phyloP scores from a whole-genome alignment of 176 grass and related monocot genomes.

The Phoenix roebelenii region DNA sequence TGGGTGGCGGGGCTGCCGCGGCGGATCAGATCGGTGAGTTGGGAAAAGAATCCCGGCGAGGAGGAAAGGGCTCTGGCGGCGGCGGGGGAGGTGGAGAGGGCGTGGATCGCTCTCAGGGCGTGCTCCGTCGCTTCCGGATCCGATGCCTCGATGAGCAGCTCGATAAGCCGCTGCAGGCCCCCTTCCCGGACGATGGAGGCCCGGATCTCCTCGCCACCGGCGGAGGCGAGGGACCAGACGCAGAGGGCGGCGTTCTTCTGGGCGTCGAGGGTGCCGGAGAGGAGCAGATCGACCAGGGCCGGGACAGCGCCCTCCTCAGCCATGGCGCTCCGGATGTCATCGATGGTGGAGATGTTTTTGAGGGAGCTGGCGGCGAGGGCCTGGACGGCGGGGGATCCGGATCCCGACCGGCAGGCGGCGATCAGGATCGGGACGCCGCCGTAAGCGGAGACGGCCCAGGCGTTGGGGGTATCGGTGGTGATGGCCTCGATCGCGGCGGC shows the following conservation, averaged over 20 bases:
- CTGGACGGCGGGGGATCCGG: conserved; percentile 36
- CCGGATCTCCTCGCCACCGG: conserved; percentile 45
- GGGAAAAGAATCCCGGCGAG: conserved; percentile 58
- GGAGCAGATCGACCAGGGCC: conserved; percentile 38
- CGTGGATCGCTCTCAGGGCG: conserved; percentile 44
- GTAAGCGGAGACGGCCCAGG: conserved; percentile 71
- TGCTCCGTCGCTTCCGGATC: conserved; percentile 52
- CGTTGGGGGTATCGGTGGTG: conserved; percentile 31
- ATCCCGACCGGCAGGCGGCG: conserved; percentile 56
- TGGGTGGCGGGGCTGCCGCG: conserved; percentile 40
- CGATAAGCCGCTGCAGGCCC: conserved; percentile 49
- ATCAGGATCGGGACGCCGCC: conserved; percentile 59
- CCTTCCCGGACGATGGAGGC: conserved; percentile 46
- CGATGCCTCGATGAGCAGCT: conserved; percentile 38
- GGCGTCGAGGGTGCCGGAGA: conserved; percentile 27
- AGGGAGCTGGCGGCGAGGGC: conserved; percentile 39
- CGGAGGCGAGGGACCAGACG: conserved; percentile 48
- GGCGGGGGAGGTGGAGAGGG: conserved; percentile 38
- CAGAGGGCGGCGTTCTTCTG: conserved; percentile 47
- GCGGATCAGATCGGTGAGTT: conserved; percentile 51
- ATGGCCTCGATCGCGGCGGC: conserved; percentile 52
- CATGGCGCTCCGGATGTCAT: conserved; percentile 51
- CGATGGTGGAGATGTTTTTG: conserved; percentile 48
- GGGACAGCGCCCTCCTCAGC: conserved; percentile 64
- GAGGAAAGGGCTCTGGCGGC: conserved; percentile 42